Evolutionary conservation across 2,329 filamentous ascomycete genomes (phyloP).

Genomic region (Epichloe glyceriae): DNA sequence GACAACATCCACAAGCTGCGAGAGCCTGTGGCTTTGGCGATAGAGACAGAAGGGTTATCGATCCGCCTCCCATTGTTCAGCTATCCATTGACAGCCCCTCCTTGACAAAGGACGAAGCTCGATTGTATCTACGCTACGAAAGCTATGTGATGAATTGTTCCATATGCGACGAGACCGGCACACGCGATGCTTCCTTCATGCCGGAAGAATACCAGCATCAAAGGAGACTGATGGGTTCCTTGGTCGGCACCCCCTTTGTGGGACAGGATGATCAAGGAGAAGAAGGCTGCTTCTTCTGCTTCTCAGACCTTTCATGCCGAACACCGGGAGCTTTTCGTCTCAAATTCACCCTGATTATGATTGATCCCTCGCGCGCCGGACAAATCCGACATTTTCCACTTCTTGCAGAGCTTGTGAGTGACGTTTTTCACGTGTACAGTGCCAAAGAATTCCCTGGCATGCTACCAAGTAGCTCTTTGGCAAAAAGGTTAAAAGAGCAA

Average conservation of each 20-base stretch:
- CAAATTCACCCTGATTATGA: constrained; percentile 59
- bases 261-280: constrained; percentile 59
- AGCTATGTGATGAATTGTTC: constrained; percentile 65
- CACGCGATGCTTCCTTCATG: constrained; percentile 56
- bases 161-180: constrained; percentile 57
- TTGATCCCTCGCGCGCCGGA: constrained; percentile 48
- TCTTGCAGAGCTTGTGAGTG: constrained; percentile 43
- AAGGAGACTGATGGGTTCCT: constrained; percentile 64
- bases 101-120: constrained; percentile 40
- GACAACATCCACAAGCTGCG: constrained; percentile 67
- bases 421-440: constrained; percentile 67
- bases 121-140: constrained; percentile 41
- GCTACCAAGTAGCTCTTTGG: constrained; percentile 61
- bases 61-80: constrained; percentile 73
- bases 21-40: constrained; percentile 76
- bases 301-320: constrained; percentile 68
- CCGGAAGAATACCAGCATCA: constrained; percentile 60
- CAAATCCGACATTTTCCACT: constrained; percentile 32
- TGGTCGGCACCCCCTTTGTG: constrained; percentile 65
- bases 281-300: constrained; percentile 76
- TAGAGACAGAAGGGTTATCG: constrained; percentile 67
- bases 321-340: constrained; percentile 66
- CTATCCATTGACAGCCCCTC: constrained; percentile 49
- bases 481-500: constrained; percentile 63
- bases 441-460: constrained; percentile 82